Evolutionary conservation across 192 early-diverging fungal species (phyloP).

Genomic region (Linnemannia zychae): DNA sequence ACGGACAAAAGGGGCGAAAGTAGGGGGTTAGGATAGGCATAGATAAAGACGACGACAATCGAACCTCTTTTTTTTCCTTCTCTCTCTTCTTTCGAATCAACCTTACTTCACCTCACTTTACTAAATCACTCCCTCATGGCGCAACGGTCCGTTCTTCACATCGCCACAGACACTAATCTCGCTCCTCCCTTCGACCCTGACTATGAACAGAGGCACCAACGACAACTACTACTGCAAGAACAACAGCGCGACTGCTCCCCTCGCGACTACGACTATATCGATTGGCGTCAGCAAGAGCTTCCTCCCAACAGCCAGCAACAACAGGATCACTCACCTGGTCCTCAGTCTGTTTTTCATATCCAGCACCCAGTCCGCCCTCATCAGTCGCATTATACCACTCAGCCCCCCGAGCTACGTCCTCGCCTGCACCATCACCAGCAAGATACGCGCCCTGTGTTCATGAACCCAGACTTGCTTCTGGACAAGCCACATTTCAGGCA

Average conservation of each 20-base stretch:
- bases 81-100: neutral
- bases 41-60: neutral
- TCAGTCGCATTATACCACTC: neutral
- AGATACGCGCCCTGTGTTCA: slow-evolving; percentile 23
- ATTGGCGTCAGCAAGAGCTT: neutral
- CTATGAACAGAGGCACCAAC: neutral
- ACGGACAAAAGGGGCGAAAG: neutral
- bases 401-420: neutral
- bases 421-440: slow-evolving; percentile 8
- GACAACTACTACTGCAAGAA: too few relatives aligned
- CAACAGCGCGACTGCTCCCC: neutral
- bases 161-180: slow-evolving; percentile 5
- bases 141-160: neutral
- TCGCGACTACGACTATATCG: neutral
- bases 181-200: neutral
- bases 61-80: neutral
- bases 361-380: neutral
- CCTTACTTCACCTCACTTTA: neutral
- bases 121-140: neutral
- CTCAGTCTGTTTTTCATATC: neutral
- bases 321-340: neutral
- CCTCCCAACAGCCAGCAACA: neutral
- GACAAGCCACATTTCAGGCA: slow-evolving; percentile 43
- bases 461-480: slow-evolving; percentile 44
- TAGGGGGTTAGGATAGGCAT: slow-evolving; percentile 1